Evolutionary conservation across 2,329 filamentous ascomycete genomes (phyloP), one percentile per base, ranked within the genome.

Genomic region (Fusarium albosuccineum): DNA sequence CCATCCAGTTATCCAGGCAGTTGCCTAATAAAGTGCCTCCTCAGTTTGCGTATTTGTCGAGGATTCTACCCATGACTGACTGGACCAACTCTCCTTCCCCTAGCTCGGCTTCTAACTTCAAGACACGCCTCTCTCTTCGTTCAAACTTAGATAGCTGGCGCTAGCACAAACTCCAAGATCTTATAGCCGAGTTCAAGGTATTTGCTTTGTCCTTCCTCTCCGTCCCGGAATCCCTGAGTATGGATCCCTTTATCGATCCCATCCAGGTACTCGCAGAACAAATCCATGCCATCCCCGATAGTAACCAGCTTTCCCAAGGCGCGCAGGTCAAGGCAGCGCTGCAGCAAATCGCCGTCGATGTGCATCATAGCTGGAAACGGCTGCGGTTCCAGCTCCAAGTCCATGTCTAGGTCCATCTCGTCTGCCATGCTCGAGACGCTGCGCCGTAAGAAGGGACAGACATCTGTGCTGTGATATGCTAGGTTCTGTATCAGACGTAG

Each of bases 401-500:
- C 71, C 36, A 71, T 34, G 36, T 70, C 67, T 17, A 64, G 46
- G n/a, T 66, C 64, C 49, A 60, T 44, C 8, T 66, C 56, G 13
- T 26, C 36, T 5, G 51, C 37, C 7, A 30, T 30, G 5, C 46
- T 29, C 34, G 57, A 76, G 17, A 16, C 45, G 9, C 30, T 49
- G n/a, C 46, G 49, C 36, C 41, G 55, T 10, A 29, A 76, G 62
- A 86, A 87, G 4, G 86, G 84, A 60, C 83, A 88, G 11, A 89
- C 76, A 4, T 74, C 67, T 7, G 76, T 72, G 27, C 83, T 85
- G 27, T 78, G 76, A 46, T 84, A 76, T 29, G 87, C 88, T 48
- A 97, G 75, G 60, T 91, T 90, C 73, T 97, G 90, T 2, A 97
- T 75, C 65, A 95, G 88, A 59, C 86, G 85, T 6, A 98, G 82